These are phyloP conservation scores for Globisporangium solare DNA, from an alignment of 352 stramenopile genomes.

Conservation along the genomic window DNA sequence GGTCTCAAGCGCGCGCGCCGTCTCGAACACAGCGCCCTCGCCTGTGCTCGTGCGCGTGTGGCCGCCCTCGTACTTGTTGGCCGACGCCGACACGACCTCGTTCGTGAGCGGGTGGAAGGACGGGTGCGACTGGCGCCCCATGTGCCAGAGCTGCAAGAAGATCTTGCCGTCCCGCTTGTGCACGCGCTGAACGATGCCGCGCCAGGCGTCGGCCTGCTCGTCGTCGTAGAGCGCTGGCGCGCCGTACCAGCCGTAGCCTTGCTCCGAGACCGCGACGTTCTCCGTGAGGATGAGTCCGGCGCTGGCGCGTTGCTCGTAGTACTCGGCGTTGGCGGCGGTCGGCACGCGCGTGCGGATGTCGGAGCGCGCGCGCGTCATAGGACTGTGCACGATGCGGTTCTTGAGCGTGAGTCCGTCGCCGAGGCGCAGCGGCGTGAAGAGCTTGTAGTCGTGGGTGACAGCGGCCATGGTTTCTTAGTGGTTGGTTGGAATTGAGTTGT, in stretches of 20 bases:
- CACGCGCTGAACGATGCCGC: no score
- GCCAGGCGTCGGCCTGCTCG: no score
- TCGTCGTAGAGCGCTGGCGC: no score
- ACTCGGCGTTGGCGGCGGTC: slow-evolving; percentile 27
- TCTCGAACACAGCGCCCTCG: no score
- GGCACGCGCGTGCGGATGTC: slow-evolving; percentile 11
- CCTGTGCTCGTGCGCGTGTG: no score
- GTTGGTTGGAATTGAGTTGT: no score
- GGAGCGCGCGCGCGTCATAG: slow-evolving; percentile 26
- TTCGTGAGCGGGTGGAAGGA: slow-evolving; percentile 20
- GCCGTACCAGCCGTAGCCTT: slow-evolving; percentile 3
- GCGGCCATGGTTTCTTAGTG: no score
- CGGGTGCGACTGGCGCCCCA: slow-evolving; percentile 42
- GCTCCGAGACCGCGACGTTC: slow-evolving; percentile 21
- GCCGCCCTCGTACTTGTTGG: no score
- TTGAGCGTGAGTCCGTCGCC: slow-evolving; percentile 14
- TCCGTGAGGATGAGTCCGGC: slow-evolving; percentile 43
- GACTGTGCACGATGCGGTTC: slow-evolving; percentile 10
- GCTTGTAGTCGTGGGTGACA: not conserved
- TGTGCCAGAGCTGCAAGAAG: slow-evolving; percentile 76
- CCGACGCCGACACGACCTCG: not conserved
- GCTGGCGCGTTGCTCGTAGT: slow-evolving; percentile 37
- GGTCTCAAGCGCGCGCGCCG: no score
- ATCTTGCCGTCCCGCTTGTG: slow-evolving; percentile 20
- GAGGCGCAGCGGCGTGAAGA: slow-evolving; percentile 1